Conservation (phyloP, 805 yeast genomes). For the Ogataea polymorpha region DNA sequence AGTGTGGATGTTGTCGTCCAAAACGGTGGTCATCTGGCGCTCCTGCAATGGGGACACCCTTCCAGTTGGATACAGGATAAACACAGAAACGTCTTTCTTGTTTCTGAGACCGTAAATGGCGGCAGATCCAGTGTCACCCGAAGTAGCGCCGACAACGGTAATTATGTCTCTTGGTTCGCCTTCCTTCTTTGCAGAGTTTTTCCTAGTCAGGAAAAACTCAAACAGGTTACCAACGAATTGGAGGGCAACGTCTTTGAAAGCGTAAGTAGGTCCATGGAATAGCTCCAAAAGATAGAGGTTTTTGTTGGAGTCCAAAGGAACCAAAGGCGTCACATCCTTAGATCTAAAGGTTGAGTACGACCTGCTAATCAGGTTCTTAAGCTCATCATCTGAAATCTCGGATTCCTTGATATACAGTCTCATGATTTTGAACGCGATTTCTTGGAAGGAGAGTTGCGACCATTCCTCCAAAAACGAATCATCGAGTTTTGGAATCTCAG, state of each 20-base stretch:
- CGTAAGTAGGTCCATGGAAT: slow-evolving; percentile 99
- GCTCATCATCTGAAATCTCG: slow-evolving; percentile 73
- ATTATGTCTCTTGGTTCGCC: slow-evolving; percentile 64
- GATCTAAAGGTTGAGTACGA: slow-evolving; percentile 92
- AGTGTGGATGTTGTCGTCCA: slow-evolving; percentile 90
- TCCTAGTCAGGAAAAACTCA: slow-evolving; percentile 83
- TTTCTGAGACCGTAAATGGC: slow-evolving; percentile 97
- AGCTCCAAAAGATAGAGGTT: slow-evolving; percentile 79
- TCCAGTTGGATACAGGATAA: slow-evolving; percentile 94
- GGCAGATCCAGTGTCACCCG: slow-evolving; percentile 99
- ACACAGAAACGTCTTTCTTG: slow-evolving; percentile 96
- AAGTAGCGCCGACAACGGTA: slow-evolving; percentile 98
- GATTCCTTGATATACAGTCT: slow-evolving; percentile 66
- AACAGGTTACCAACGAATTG: slow-evolving; percentile 97
- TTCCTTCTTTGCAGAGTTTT: slow-evolving; percentile 51
- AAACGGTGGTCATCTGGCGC: slow-evolving; percentile 96
- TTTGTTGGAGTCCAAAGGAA: slow-evolving; percentile 47
- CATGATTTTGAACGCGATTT: slow-evolving; percentile 83
- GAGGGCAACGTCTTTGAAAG: slow-evolving; percentile 97
- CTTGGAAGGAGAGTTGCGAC: slow-evolving; percentile 75
- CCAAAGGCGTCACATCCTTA: slow-evolving; percentile 84
- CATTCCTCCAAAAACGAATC: slow-evolving; percentile 58
- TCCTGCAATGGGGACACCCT: slow-evolving; percentile 97
- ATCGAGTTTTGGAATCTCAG: slow-evolving; percentile 65
- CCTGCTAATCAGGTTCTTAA: slow-evolving; percentile 55